These are phyloP conservation scores for Pestalotiopsis sp. DNA, from an alignment of 2,329 filamentous ascomycete species.

Conservation along the genomic window DNA sequence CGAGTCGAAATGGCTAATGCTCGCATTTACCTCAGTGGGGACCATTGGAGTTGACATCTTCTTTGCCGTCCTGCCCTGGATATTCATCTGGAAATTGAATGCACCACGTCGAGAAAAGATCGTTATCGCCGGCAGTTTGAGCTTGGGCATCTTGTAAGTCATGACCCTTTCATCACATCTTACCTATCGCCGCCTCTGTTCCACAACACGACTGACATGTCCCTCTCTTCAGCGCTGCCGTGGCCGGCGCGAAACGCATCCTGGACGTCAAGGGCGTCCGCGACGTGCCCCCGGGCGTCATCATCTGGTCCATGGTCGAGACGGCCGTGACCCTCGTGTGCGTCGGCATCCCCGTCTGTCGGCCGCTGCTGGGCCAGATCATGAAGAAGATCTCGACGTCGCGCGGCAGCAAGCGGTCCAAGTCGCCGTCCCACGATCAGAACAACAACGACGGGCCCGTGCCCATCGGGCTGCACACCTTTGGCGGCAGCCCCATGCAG, in stretches of 20 bases:
- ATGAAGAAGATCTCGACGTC: slow-evolving; percentile 10
- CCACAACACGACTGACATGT: neutral
- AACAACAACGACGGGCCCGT: neutral
- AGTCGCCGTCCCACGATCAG: neutral
- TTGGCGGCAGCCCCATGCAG: neutral
- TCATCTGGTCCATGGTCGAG: slow-evolving; percentile 21
- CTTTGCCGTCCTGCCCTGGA: slow-evolving; percentile 15
- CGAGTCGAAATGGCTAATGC: neutral
- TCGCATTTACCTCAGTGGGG: neutral
- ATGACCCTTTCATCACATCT: neutral
- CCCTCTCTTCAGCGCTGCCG: neutral
- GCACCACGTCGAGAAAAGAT: slow-evolving; percentile 10
- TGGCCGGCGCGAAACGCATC: slow-evolving; percentile 15
- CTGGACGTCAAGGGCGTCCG: slow-evolving; percentile 15
- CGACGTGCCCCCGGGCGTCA: slow-evolving; percentile 17
- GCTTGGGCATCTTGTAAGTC: slow-evolving; percentile 20
- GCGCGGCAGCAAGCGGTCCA: slow-evolving; percentile 5
- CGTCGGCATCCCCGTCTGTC: slow-evolving; percentile 21
- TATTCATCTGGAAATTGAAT: slow-evolving; percentile 16
- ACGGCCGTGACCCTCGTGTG: slow-evolving; percentile 21
- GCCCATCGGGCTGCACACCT: slow-evolving; percentile 7
- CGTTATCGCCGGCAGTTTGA: slow-evolving; percentile 16
- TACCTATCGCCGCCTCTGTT: neutral
- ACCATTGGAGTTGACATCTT: slow-evolving; percentile 14
- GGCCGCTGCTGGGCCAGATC: slow-evolving; percentile 14